phyloP scores from a whole-genome alignment of 1,284 basidiomycete species.

The Anthracocystis walkeri region DNA sequence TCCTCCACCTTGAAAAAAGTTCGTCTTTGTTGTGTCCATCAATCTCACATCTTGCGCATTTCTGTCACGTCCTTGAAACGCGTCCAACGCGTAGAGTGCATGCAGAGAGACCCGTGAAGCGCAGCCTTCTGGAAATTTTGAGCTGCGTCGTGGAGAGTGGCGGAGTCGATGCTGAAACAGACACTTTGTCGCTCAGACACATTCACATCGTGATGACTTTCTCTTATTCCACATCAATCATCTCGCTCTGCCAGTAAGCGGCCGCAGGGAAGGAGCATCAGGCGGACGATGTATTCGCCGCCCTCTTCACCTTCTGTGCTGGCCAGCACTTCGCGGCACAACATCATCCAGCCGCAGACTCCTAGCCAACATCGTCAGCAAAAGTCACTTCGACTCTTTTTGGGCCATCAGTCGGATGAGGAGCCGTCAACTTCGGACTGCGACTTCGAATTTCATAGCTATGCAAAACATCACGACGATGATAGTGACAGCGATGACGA shows the following conservation, averaged over 20 bases:
- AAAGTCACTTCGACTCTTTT: constrained; percentile 46
- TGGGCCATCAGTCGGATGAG: constrained; percentile 40
- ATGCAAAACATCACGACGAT: constrained; percentile 4
- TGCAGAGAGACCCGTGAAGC: background rate
- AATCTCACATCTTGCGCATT: constrained; percentile 12
- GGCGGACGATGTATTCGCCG: constrained; percentile 31
- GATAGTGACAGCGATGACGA: constrained; percentile 16
- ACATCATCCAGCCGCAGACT: constrained; percentile 31
- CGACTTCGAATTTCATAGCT: constrained; percentile 7
- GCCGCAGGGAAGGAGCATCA: background rate
- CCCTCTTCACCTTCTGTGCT: constrained; percentile 44
- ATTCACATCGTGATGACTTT: background rate
- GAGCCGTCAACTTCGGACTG: constrained; percentile 15
- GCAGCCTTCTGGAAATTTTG: background rate
- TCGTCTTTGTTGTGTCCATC: background rate
- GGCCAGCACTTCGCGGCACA: constrained; percentile 48
- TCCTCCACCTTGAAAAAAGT: constrained; percentile 18
- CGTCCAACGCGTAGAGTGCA: constrained; percentile 41
- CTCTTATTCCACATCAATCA: background rate
- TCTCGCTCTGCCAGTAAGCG: background rate
- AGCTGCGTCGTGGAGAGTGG: constrained; percentile 7
- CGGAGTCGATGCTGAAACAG: constrained; percentile 1
- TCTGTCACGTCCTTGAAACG: constrained; percentile 13
- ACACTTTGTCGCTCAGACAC: background rate
- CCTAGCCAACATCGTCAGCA: constrained; percentile 16